Evolutionary conservation across 2,329 filamentous ascomycete species (phyloP), one percentile per base, ranked within the genome.

Genomic region (Aspergillus ochraceoroseus): DNA sequence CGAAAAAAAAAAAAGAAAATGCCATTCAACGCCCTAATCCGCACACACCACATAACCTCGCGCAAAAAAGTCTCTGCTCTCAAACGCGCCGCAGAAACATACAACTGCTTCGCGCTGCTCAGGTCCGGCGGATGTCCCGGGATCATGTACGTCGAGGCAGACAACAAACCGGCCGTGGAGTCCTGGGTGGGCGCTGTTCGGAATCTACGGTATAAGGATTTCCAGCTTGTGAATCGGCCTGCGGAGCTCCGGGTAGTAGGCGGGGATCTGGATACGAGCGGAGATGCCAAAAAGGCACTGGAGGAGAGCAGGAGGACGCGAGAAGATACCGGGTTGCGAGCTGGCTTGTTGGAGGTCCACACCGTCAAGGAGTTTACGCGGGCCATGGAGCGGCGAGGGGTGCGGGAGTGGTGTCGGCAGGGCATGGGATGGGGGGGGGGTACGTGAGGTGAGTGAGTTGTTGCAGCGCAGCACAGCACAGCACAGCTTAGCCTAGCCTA

Each of bases 41-140:
- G 83, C 37, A 89, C 85, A 0, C 85, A 89, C 53, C 85, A 89
- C 61, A 87, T 89, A 56, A 88, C 83, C 3, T 87, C 82, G 0
- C 80, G 83, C 49, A 87, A 87, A 59, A 89, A 89, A 57, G 73
- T 82, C 30, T 66, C 71, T 17, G 71, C 71, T 41, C 71, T 89
- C 14, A 82, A 83, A 60, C 79, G 80, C 2, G 74, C 77, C 3
- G 79, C 82, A 5, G 71, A 76, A 20, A 70, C 75, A 32, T 69
- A 76, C 49, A 67, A 79, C 41, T 75, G 81, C 35, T 82, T 76
- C 49, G 77, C 83, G 1, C 66, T 88, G 3, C 67, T 87, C 1
- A 76, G 83, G 17, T 80, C 75, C 47, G 83, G 84, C 7, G 78
- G 80, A 2, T 75, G 75, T 15, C 85, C 85, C 0, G 85, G 85